Conservation (phyloP, 2,329 filamentous ascomycete genomes). For the Colletotrichum zoysiae region DNA sequence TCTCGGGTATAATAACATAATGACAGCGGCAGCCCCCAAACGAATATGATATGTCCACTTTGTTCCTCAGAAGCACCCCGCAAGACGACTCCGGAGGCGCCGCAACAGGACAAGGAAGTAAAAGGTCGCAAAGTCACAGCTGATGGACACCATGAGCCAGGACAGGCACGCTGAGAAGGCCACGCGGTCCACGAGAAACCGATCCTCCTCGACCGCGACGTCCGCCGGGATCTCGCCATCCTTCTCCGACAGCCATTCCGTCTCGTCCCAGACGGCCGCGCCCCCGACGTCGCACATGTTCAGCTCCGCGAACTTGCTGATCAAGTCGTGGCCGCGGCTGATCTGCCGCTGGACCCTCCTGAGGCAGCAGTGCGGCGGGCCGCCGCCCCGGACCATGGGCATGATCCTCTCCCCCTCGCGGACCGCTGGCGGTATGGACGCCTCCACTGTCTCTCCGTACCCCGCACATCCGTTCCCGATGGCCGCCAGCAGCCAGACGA, state of each 20-base stretch:
- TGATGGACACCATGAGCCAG: constrained; percentile 39
- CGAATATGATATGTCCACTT: background rate
- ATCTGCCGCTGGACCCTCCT: constrained; percentile 30
- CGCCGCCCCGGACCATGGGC: constrained; percentile 8
- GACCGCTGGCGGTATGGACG: constrained; percentile 19
- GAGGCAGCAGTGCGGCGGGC: constrained; percentile 7
- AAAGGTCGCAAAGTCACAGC: constrained; percentile 40
- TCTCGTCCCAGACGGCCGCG: constrained; percentile 24
- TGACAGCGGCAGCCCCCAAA: background rate
- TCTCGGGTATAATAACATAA: background rate
- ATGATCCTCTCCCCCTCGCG: constrained; percentile 25
- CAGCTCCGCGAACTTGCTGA: constrained; percentile 30
- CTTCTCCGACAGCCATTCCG: constrained; percentile 32
- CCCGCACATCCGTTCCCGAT: constrained; percentile 12
- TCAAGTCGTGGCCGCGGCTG: constrained; percentile 24
- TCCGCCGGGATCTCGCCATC: constrained; percentile 34
- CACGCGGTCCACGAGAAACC: constrained; percentile 26
- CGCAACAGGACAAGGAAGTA: constrained; percentile 19
- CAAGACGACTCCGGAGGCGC: background rate
- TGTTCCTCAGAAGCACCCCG: background rate
- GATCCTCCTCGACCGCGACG: constrained; percentile 14
- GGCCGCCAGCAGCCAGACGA: constrained; percentile 23
- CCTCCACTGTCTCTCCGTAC: constrained; percentile 6
- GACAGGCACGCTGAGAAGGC: constrained; percentile 34
- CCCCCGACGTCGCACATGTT: constrained; percentile 17